Percentiles rank a stretch among this genome's conserved stretches.
Conservation (phyloP, 257 asterid genomes). For the Solanum rostratum region DNA sequence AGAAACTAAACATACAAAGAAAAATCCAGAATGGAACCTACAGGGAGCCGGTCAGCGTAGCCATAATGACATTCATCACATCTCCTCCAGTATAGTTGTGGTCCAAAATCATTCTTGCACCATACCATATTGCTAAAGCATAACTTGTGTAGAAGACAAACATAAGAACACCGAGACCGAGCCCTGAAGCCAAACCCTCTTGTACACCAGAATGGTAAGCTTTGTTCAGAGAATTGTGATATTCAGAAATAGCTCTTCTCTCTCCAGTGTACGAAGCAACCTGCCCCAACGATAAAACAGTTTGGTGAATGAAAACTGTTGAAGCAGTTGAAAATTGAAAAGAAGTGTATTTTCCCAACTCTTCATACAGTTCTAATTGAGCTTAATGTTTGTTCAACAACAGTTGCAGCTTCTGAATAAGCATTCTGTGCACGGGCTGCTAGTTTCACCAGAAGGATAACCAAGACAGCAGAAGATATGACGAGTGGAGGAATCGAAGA, state of each 20-base stretch:
- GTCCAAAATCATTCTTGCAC: slow-evolving; percentile 47
- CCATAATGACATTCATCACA: slow-evolving; percentile 44
- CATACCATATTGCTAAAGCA: slow-evolving; percentile 75
- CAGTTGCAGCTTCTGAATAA: slow-evolving; percentile 57
- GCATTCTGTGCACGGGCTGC: slow-evolving; percentile 70
- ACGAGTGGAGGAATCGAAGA: slow-evolving; percentile 74
- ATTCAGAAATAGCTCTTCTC: slow-evolving; percentile 43
- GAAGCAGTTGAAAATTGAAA: neutral
- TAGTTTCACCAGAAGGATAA: slow-evolving; percentile 45
- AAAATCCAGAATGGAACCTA: slow-evolving; percentile 17
- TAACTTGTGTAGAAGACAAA: slow-evolving; percentile 57
- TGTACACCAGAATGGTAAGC: slow-evolving; percentile 62
- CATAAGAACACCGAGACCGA: slow-evolving; percentile 59
- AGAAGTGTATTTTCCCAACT: neutral
- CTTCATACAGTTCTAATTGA: slow-evolving; percentile 62
- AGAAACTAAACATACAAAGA: neutral
- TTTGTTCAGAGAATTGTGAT: slow-evolving; percentile 34
- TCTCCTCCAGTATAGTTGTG: slow-evolving; percentile 56
- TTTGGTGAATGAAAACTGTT: neutral
- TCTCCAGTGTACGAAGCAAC: slow-evolving; percentile 76
- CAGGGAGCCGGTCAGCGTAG: slow-evolving; percentile 64
- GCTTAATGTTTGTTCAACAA: slow-evolving; percentile 75
- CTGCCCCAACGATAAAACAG: slow-evolving; percentile 11
- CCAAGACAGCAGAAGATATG: slow-evolving; percentile 56
- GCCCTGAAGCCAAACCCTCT: slow-evolving; percentile 59